Percentiles rank a stretch among this genome's conserved stretches.
These are phyloP conservation scores for Trichoderma sp. DNA, from an alignment of 2,329 filamentous ascomycete genomes.

Conservation along the genomic window DNA sequence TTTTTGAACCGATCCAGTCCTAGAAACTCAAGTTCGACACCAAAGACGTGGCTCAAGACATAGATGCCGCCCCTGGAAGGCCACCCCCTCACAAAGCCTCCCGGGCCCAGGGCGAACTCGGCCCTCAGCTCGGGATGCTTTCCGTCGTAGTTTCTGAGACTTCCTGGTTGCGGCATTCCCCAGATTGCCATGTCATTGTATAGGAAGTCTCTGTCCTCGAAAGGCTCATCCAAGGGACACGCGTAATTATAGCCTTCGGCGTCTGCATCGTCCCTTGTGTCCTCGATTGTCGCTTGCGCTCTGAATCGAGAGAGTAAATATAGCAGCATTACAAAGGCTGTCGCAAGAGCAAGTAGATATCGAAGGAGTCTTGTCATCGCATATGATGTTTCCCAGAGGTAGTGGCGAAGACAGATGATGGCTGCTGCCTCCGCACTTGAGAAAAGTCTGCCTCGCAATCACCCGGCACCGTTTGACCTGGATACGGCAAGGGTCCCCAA, in stretches of 20 bases:
- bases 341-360: not conserved
- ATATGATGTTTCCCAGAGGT: not conserved
- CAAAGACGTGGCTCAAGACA: not conserved
- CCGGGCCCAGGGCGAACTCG: not conserved
- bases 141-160: no score
- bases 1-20: conserved; percentile 1
- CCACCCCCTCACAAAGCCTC: not conserved
- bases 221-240: not conserved
- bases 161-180: no score
- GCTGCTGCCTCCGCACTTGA: no score
- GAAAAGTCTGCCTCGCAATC: no score
- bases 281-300: not conserved
- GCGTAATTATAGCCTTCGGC: not conserved
- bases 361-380: not conserved
- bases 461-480: no score
- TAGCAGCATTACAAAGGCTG: not conserved
- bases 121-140: not conserved
- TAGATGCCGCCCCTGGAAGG: conserved; percentile 11
- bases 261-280: not conserved
- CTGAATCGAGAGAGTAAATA: not conserved
- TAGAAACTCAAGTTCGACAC: conserved; percentile 1
- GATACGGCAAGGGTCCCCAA: no score
- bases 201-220: not conserved
- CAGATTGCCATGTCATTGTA: not conserved
- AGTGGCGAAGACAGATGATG: no score